Percentiles rank a stretch among this genome's conserved stretches.
These are phyloP conservation scores for Murraya koenigii DNA, from an alignment of 345 rosid species.

Conservation along the genomic window DNA sequence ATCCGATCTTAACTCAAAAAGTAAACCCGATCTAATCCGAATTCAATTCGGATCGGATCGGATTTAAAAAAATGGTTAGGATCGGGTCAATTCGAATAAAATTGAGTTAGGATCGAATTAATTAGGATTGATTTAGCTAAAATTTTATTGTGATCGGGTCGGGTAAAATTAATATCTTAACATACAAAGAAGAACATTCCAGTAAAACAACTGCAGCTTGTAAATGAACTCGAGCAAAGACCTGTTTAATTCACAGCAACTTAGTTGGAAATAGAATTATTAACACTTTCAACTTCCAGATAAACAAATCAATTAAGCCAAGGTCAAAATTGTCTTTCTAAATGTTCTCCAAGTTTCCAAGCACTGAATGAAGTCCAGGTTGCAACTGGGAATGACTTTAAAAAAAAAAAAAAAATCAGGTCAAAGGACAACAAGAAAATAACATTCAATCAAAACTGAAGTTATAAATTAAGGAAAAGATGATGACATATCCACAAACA, in stretches of 20 bases:
- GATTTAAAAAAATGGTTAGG: no score
- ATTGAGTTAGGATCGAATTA: no score
- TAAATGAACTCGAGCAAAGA: slow-evolving; percentile 2
- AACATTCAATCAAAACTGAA: not conserved
- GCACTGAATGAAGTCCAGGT: not conserved
- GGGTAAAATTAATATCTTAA: not conserved
- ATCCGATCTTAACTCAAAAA: no score
- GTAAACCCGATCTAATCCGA: no score
- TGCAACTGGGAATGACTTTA: not conserved
- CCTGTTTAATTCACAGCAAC: not conserved
- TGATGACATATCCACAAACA: not conserved
- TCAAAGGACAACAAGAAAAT: not conserved
- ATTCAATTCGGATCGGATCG: no score
- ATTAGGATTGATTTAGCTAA: no score
- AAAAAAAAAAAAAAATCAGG: not conserved
- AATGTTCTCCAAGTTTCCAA: not conserved
- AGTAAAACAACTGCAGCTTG: not conserved
- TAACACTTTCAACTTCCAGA: not conserved
- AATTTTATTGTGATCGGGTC: no score
- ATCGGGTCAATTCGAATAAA: no score
- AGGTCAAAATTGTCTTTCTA: not conserved
- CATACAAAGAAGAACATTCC: not conserved
- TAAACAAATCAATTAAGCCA: not conserved
- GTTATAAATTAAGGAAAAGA: not conserved
- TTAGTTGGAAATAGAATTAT: not conserved